A percentile compares a stretch with the other conserved stretches of the same genome.
Conservation (phyloP, 345 rosid genomes). For the Rubroshorea leprosula region DNA sequence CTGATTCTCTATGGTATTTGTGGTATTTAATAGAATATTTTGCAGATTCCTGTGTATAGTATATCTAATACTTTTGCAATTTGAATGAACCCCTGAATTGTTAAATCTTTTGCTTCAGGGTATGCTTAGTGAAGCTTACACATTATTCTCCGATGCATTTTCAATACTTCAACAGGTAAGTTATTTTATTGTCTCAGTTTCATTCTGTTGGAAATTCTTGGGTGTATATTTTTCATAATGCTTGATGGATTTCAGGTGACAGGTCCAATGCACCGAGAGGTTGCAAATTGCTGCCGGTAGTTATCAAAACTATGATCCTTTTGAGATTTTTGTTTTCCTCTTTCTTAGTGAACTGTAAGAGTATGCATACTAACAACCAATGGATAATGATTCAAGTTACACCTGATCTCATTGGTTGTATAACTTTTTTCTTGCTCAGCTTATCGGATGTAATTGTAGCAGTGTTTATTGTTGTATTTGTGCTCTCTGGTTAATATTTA, state of each 20-base stretch:
- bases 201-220: neutral
- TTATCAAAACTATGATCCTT: conserved; percentile 7
- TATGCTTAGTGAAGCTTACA: conserved; percentile 92
- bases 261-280: conserved; percentile 99
- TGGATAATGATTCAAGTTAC: too few relatives aligned
- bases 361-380: too few relatives aligned
- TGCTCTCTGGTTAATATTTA: too few relatives aligned
- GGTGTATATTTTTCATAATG: conserved; percentile 5
- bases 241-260: conserved; percentile 63
- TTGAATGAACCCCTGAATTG: neutral
- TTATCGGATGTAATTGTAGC: too few relatives aligned
- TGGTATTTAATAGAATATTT: conserved; percentile 6
- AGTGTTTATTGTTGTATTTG: too few relatives aligned
- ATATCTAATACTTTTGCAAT: neutral
- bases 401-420: too few relatives aligned
- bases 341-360: too few relatives aligned
- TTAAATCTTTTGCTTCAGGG: conserved; percentile 72
- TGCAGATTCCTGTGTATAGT: too few relatives aligned
- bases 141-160: conserved; percentile 89
- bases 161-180: conserved; percentile 94
- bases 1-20: too few relatives aligned
- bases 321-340: conserved; percentile 1
- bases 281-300: conserved; percentile 95
- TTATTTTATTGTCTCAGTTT: conserved; percentile 9
- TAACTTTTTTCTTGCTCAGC: too few relatives aligned